Evolutionary conservation across 2,329 filamentous ascomycete species (phyloP).

Genomic region (Claviceps pusilla): DNA sequence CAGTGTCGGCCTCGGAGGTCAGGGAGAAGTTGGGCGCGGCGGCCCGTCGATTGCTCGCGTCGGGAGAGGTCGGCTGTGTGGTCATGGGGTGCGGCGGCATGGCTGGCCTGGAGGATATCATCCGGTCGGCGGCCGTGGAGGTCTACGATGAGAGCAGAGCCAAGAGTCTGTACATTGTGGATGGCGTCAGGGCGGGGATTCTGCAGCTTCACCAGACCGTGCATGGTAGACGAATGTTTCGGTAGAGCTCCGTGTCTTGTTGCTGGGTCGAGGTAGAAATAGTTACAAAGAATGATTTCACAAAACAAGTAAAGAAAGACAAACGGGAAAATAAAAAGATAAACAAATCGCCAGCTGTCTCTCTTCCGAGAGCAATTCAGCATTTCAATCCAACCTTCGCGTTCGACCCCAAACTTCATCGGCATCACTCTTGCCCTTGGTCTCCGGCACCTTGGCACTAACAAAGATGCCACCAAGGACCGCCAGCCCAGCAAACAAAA

Average conservation of each 20-base stretch:
- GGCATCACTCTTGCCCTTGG: slow-evolving; percentile 64
- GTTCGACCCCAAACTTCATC: slow-evolving; percentile 84
- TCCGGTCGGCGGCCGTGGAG: slow-evolving; percentile 52
- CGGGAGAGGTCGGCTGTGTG: slow-evolving; percentile 47
- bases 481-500: slow-evolving; percentile 71
- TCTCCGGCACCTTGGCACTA: slow-evolving; percentile 64
- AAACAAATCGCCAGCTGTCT: not conserved
- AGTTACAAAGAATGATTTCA: not conserved
- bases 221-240: slow-evolving; percentile 26
- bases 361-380: not conserved
- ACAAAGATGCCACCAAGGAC: slow-evolving; percentile 58
- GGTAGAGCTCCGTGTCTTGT: slow-evolving; percentile 1
- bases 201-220: slow-evolving; percentile 43
- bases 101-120: slow-evolving; percentile 67
- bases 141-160: slow-evolving; percentile 16
- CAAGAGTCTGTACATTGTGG: slow-evolving; percentile 43
- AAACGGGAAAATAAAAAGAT: not conserved
- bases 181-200: slow-evolving; percentile 61
- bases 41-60: slow-evolving; percentile 47
- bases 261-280: not conserved
- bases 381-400: slow-evolving; percentile 32
- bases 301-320: not conserved
- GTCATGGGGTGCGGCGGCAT: slow-evolving; percentile 85
- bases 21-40: slow-evolving; percentile 51
- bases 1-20: slow-evolving; percentile 49